A percentile compares a stretch with the other conserved stretches of the same genome.
Evolutionary conservation across 2,329 filamentous ascomycete species (phyloP).

Genomic region (Hypoxylon rubiginosum): DNA sequence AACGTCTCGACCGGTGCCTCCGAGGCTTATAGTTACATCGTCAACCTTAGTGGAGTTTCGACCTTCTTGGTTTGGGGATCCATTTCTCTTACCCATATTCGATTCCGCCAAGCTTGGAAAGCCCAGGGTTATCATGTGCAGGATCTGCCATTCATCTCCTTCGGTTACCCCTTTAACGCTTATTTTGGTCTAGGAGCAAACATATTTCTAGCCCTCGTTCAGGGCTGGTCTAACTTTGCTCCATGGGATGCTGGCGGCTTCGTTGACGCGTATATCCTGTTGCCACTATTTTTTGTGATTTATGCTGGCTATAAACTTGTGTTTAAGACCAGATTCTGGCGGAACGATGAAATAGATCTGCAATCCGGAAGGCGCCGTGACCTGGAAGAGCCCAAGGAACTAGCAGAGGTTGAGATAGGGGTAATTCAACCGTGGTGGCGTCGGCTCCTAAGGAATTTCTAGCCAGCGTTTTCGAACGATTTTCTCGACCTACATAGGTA

Average conservation of each 20-base stretch:
- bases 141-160: conserved; percentile 68
- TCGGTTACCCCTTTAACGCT: conserved; percentile 69
- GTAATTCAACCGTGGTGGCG: conserved; percentile 58
- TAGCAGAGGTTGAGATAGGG: conserved; percentile 46
- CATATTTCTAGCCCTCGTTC: conserved; percentile 70
- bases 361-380: conserved; percentile 68
- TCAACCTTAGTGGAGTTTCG: conserved; percentile 77
- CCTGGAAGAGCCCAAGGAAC: conserved; percentile 61
- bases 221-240: conserved; percentile 71
- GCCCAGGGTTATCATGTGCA: conserved; percentile 67
- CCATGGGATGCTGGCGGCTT: conserved; percentile 71
- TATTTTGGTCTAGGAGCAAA: conserved; percentile 71
- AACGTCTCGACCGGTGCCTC: conserved; percentile 76
- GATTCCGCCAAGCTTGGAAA: conserved; percentile 75
- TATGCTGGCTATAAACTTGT: conserved; percentile 68
- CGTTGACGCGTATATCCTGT: conserved; percentile 73
- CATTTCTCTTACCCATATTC: conserved; percentile 79
- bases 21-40: conserved; percentile 76
- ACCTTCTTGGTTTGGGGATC: conserved; percentile 80
- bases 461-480: conserved; percentile 15
- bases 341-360: conserved; percentile 67
- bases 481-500: neutral
- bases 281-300: conserved; percentile 71
- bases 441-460: conserved; percentile 59
- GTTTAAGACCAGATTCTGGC: conserved; percentile 66